These are phyloP conservation scores for Pueraria montana DNA, from an alignment of 306 rosid genomes.

Conservation along the genomic window DNA sequence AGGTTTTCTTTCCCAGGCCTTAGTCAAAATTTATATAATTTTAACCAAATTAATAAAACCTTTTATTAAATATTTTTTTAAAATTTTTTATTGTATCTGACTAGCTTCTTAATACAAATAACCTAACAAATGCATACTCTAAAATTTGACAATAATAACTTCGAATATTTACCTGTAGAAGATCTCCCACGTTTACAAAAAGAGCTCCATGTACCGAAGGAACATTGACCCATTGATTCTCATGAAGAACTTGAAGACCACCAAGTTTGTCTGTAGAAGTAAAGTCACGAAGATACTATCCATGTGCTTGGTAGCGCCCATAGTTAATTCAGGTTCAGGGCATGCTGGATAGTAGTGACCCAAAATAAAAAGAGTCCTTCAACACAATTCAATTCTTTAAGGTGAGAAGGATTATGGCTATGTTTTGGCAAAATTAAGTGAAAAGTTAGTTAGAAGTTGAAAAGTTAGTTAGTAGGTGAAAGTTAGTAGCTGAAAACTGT, in stretches of 20 bases:
- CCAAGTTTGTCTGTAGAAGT: constrained; percentile 63
- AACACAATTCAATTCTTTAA: constrained; percentile 34
- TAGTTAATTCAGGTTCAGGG: constrained; percentile 54
- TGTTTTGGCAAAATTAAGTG: too few relatives aligned
- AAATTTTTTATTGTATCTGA: too few relatives aligned
- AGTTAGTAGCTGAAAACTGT: too few relatives aligned
- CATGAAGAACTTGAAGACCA: constrained; percentile 58
- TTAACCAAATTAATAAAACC: too few relatives aligned
- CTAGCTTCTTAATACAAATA: too few relatives aligned
- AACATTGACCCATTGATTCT: constrained; percentile 42
- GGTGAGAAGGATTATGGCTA: neutral
- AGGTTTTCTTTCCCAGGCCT: neutral
- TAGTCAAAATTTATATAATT: neutral
- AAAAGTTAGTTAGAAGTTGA: too few relatives aligned
- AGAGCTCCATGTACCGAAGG: constrained; percentile 43
- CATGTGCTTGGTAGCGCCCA: constrained; percentile 43
- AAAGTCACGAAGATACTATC: constrained; percentile 52
- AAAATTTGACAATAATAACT: too few relatives aligned
- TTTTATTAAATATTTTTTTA: too few relatives aligned
- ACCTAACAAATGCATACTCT: neutral
- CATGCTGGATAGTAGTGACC: constrained; percentile 49
- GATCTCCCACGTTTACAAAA: constrained; percentile 47
- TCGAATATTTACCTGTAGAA: constrained; percentile 30
- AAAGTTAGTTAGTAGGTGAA: too few relatives aligned
- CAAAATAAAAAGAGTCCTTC: neutral